These are phyloP conservation scores for Suhomyces yuchorum DNA, from an alignment of 1,139 yeast genomes.

Conservation along the genomic window DNA sequence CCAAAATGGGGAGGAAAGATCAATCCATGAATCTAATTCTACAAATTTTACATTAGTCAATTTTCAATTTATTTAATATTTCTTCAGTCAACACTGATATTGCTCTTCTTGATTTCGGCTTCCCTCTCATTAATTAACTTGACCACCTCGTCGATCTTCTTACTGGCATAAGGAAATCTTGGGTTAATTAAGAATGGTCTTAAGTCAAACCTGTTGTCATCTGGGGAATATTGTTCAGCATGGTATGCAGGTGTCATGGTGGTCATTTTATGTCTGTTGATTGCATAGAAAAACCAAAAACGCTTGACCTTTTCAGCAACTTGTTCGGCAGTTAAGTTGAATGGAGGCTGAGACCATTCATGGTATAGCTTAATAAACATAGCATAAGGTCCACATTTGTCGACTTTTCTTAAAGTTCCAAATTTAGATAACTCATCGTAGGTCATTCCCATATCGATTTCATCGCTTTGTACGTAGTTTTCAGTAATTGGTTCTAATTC, in stretches of 20 bases:
- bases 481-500: constrained; percentile 95
- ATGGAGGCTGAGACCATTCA: constrained; percentile 80
- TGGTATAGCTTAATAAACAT: constrained; percentile 89
- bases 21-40: constrained; percentile 16
- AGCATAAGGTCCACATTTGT: constrained; percentile 93
- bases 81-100: constrained; percentile 18
- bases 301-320: constrained; percentile 90
- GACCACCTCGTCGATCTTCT: constrained; percentile 80
- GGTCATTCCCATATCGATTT: constrained; percentile 97
- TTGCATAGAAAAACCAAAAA: constrained; percentile 90
- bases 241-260: constrained; percentile 95
- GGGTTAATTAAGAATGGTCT: constrained; percentile 93
- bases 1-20: constrained; percentile 58
- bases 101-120: constrained; percentile 25
- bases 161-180: constrained; percentile 86
- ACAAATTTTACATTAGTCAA: not conserved
- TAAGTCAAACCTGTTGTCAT: constrained; percentile 92
- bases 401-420: constrained; percentile 90
- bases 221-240: constrained; percentile 97
- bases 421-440: constrained; percentile 89
- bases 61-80: not conserved
- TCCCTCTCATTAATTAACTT: constrained; percentile 47
- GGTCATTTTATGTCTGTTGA: constrained; percentile 95
- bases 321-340: constrained; percentile 70
- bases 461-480: constrained; percentile 92